Evolutionary conservation across 805 yeast species (phyloP).

Genomic region (Candida chilensis): DNA sequence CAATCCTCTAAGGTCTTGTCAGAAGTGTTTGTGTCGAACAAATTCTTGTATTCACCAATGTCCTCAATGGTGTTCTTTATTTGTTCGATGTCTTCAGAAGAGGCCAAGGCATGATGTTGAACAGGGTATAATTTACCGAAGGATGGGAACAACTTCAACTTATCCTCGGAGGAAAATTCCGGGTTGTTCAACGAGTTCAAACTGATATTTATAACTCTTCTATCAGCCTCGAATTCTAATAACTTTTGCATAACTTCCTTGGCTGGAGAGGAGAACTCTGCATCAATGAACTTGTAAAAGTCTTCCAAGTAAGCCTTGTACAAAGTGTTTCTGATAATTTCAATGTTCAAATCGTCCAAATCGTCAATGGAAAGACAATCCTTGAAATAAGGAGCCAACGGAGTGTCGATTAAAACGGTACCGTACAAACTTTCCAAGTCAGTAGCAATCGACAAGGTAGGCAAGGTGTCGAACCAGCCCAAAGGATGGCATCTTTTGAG

Average conservation of each 20-base stretch:
- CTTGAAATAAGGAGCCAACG: constrained; percentile 93
- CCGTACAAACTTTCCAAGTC: constrained; percentile 90
- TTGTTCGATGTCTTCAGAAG: constrained; percentile 80
- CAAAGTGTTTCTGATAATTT: constrained; percentile 82
- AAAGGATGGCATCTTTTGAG: constrained; percentile 89
- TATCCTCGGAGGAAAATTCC: constrained; percentile 68
- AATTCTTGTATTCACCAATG: constrained; percentile 57
- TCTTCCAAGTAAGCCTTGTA: constrained; percentile 92
- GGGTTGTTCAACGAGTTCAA: constrained; percentile 78
- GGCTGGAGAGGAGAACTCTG: constrained; percentile 65
- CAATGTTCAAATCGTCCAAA: constrained; percentile 92
- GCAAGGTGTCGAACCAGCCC: constrained; percentile 98
- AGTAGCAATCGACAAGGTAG: constrained; percentile 89
- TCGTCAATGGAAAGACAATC: constrained; percentile 82
- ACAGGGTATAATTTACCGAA: constrained; percentile 76
- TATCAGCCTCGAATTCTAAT: constrained; percentile 88
- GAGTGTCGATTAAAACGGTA: constrained; percentile 92
- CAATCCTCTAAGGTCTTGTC: constrained; percentile 82
- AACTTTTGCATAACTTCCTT: constrained; percentile 71
- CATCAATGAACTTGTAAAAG: constrained; percentile 56
- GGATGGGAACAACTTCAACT: constrained; percentile 63
- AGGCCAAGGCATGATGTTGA: constrained; percentile 56
- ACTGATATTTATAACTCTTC: constrained; percentile 86
- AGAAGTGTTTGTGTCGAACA: constrained; percentile 33
- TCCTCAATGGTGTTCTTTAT: constrained; percentile 56